phyloP scores from a whole-genome alignment of 2,329 filamentous ascomycete genomes.

The Rutstroemia sp. region DNA sequence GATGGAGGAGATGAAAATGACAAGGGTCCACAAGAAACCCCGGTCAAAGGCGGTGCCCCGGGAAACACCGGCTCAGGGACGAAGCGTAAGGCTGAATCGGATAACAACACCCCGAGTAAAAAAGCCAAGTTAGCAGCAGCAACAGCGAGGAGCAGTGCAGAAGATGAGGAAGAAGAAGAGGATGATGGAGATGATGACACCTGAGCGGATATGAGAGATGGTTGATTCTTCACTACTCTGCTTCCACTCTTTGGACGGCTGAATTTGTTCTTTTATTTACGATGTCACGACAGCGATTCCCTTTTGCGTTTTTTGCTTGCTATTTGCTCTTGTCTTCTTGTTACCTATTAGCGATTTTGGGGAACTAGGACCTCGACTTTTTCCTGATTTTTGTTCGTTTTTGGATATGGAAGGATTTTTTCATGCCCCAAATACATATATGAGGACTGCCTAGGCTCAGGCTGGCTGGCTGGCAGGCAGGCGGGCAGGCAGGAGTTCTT shows the following conservation, averaged over 20 bases:
- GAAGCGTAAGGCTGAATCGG: constrained; percentile 54
- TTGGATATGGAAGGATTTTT: constrained; percentile 8
- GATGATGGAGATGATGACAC: constrained; percentile 26
- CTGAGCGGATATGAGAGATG: constrained; percentile 2
- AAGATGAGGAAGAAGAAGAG: constrained; percentile 29
- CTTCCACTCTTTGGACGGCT: not conserved
- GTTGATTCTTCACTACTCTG: constrained; percentile 5
- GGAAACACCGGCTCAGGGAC: constrained; percentile 34
- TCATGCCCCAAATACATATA: constrained; percentile 3
- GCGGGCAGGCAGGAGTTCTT: constrained; percentile 8
- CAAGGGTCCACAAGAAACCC: constrained; percentile 29
- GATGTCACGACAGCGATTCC: constrained; percentile 26
- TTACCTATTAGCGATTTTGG: constrained; percentile 16
- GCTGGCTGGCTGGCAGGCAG: not conserved
- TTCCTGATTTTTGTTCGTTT: not conserved
- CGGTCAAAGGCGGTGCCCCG: constrained; percentile 26
- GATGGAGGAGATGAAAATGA: constrained; percentile 33
- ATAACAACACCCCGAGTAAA: constrained; percentile 43
- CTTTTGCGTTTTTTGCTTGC: constrained; percentile 10
- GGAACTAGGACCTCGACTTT: not conserved
- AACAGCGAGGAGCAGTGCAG: constrained; percentile 26
- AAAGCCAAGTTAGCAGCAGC: constrained; percentile 38
- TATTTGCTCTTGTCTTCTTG: constrained; percentile 14
- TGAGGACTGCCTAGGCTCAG: constrained; percentile 4
- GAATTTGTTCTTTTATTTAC: constrained; percentile 21